Base-by-base conservation (phyloP, 2,329 filamentous ascomycete genomes). In the Ascochyta lentis region DNA sequence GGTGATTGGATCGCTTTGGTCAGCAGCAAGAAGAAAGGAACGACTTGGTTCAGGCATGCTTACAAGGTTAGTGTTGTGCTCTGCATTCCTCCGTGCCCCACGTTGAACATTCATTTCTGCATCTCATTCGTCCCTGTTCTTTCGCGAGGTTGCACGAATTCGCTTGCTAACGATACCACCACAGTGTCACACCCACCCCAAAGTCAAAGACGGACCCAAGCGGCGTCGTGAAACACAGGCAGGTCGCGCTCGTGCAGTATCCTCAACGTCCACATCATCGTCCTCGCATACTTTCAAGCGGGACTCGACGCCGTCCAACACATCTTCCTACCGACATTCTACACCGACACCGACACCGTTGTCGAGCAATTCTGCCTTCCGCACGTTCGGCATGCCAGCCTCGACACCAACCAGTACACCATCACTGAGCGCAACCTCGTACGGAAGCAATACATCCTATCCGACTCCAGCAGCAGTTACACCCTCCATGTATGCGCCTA, bases 1-100 rank as follows among this genome's bases (percentile, higher is more conserved):
- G 89, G 88, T 63, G 89, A 92, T 58, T 93, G 90, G 90, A 88
- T 93, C 63, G 87, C 89, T 12, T 79, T 93, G 33, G 89, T 92
- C 38, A 93, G 89, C 78, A 92, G 88, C 73, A 94, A 94, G 79
- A 94, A 94, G 81, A 93, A 94, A 79, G 90, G 90, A n/a, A 96
- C 91, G 1, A 93, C 91, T 3, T 96, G 91, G 90, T 96, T 94
- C 76, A 83, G 91, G 63, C 91, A 96, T 76, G 90, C 91, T 42
- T 95, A 95, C 80, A 95, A 94, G 84, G 89, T 90, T 76, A 73
- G 79, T 73, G 12, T 42, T 9, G 45, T 26, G 33, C 41, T 23
- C 24, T 48, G 23, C 54, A 60, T 60, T 65, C 55, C 42, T 48
- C 23, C n/a, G 12, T 16, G 49, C 46, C 26, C 41, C 10, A 51